A percentile compares a stretch with the other conserved stretches of the same genome.
Conservation (phyloP, 305 asterid genomes). For the Solanum hybrid region DNA sequence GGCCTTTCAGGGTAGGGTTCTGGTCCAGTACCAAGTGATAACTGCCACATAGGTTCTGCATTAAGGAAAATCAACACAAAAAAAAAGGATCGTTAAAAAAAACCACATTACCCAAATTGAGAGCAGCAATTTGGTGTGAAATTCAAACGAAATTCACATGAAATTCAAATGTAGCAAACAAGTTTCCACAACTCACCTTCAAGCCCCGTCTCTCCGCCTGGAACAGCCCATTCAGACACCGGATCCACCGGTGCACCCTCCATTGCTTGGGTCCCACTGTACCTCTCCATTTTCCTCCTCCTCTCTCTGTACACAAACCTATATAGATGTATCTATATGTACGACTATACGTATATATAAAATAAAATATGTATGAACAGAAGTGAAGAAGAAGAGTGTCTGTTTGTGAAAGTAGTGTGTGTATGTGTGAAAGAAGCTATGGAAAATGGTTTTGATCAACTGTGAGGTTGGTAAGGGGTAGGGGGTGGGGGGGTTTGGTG, state of each 20-base stretch:
- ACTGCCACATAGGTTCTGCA: slow-evolving; percentile 93
- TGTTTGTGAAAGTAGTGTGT: slow-evolving; percentile 16
- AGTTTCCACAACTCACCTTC: slow-evolving; percentile 45
- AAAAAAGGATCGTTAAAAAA: not conserved
- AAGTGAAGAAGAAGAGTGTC: slow-evolving; percentile 20
- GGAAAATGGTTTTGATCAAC: slow-evolving; percentile 9
- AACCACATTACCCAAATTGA: slow-evolving; percentile 23
- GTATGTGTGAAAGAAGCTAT: slow-evolving; percentile 6
- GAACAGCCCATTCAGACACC: slow-evolving; percentile 82
- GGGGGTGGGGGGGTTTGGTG: not conserved
- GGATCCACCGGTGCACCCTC: slow-evolving; percentile 65
- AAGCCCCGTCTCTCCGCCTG: slow-evolving; percentile 88
- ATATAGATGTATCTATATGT: not conserved
- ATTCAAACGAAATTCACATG: slow-evolving; percentile 43
- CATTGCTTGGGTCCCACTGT: slow-evolving; percentile 52
- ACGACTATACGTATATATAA: slow-evolving; percentile 18
- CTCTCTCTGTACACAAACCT: slow-evolving; percentile 3
- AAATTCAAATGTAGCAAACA: slow-evolving; percentile 36
- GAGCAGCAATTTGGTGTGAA: slow-evolving; percentile 1
- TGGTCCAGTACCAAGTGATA: slow-evolving; percentile 43
- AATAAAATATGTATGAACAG: slow-evolving; percentile 14
- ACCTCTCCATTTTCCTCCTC: slow-evolving; percentile 51
- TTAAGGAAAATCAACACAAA: slow-evolving; percentile 18
- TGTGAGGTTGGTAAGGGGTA: not conserved
- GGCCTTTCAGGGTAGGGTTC: slow-evolving; percentile 70